phyloP scores from a whole-genome alignment of 768 basidiomycete species.

The Auriscalpium vulgare region DNA sequence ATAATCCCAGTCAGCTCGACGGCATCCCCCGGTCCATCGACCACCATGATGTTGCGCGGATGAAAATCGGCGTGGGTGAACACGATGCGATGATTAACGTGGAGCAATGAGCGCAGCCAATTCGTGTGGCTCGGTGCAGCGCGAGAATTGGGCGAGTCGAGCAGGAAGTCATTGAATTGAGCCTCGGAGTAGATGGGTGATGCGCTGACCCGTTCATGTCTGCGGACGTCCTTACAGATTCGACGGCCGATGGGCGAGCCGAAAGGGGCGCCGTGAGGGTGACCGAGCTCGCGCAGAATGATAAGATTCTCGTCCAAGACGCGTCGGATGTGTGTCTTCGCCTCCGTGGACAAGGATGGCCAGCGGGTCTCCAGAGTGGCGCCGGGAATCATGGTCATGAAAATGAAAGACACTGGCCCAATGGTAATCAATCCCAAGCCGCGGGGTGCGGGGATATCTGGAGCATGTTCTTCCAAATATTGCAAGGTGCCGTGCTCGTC shows the following conservation, averaged over 20 bases:
- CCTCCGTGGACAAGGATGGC: slow-evolving; percentile 1
- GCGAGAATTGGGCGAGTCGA: too few species aligned
- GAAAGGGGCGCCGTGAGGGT: slow-evolving; percentile 1
- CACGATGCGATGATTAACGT: not conserved
- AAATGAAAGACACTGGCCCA: not conserved
- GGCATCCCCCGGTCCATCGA: slow-evolving; percentile 7
- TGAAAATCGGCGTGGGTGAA: slow-evolving; percentile 2
- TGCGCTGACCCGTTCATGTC: not conserved
- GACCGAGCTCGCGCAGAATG: not conserved
- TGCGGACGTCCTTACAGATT: slow-evolving; percentile 10
- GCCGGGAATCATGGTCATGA: slow-evolving; percentile 12
- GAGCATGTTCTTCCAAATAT: slow-evolving; percentile 3
- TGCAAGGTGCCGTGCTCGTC: slow-evolving; percentile 10
- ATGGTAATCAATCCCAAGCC: not conserved
- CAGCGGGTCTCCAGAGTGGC: slow-evolving; percentile 13
- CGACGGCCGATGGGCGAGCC: slow-evolving; percentile 3
- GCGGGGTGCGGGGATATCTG: not conserved
- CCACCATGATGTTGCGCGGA: slow-evolving; percentile 2
- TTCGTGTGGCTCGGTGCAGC: too few species aligned
- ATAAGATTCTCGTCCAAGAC: not conserved
- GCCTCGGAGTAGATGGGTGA: slow-evolving; percentile 5
- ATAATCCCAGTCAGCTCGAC: slow-evolving; percentile 9
- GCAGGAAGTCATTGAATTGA: slow-evolving; percentile 14
- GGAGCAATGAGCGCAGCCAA: too few species aligned
- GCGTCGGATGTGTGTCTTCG: slow-evolving; percentile 4